Evolutionary conservation across 306 rosid genomes (phyloP).

Genomic region (Dalbergia cochinchinensis): DNA sequence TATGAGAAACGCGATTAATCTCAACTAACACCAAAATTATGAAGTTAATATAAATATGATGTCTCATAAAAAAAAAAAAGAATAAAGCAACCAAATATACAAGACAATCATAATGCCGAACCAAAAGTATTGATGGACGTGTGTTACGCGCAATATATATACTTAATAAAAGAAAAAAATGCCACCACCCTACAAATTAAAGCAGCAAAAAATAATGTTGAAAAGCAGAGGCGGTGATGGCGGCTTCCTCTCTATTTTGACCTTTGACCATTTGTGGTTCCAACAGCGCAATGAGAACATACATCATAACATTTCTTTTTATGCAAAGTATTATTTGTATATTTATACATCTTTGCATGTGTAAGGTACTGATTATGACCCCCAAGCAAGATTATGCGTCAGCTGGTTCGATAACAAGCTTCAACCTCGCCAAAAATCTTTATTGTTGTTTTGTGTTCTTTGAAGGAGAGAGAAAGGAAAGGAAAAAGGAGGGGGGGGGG

Average conservation of each 20-base stretch:
- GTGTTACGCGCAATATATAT: neutral
- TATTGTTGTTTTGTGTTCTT: too few relatives aligned
- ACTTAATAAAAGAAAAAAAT: neutral
- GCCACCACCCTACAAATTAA: neutral
- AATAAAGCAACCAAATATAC: neutral
- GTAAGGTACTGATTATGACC: neutral
- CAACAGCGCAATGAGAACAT: neutral
- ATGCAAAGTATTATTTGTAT: neutral
- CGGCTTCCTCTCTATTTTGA: neutral
- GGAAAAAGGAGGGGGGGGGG: too few relatives aligned
- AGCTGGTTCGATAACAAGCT: neutral
- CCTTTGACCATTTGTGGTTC: neutral
- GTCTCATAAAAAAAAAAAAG: neutral
- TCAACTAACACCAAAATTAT: too few relatives aligned
- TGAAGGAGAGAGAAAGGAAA: too few relatives aligned
- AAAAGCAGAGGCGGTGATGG: neutral
- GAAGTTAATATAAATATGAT: too few relatives aligned
- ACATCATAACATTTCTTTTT: neutral
- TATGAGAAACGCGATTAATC: too few relatives aligned
- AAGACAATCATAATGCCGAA: neutral
- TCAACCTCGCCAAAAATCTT: neutral
- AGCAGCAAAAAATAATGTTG: neutral
- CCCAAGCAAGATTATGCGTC: neutral
- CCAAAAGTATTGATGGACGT: neutral
- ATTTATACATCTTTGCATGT: neutral